Base-by-base conservation (phyloP, 805 yeast genomes). In the Alloascoidea hylecoeti region DNA sequence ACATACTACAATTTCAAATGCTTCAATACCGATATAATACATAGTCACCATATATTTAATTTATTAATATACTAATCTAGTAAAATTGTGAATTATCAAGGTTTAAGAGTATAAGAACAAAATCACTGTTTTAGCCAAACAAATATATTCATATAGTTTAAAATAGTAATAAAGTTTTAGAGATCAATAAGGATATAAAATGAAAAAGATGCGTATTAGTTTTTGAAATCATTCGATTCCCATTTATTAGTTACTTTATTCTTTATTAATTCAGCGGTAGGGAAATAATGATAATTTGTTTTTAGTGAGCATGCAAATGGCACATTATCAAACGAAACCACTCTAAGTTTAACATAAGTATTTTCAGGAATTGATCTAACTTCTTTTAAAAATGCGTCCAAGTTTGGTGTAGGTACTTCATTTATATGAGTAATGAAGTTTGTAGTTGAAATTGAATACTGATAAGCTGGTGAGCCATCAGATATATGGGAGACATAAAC, bases 381-480 rank as follows among this genome's bases (percentile, higher is more conserved):
- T 36, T 71, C 78, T 16, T 61, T 57, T 43, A 81, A 59, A 49
- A 88, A 86, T 3, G 75, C 64, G 18, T 73, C 78, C 40, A 88
- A 55, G 34, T 76, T 81, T 5, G 75, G 74, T 0, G 94, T 83
- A 36, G 78, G 74, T 14, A 59, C 50, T 39, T 83, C 95, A 53
- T 86, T 83, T 35, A 86, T 84, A 53, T 85, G 95, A 1, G 96
- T 86, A 41, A 86, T 80, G 62, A 85, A 86, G 49, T 80, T 78
- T 2, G 94, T 81, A 2, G 83, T 69, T 15, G 77, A 72, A 41
- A 88, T 69, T 12, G 82, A 82, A 53, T 81, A 85, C 51, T 81
- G 88, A 40, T 75, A 68, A 14, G 92, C 92, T 4, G 96, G 96
- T 0, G 95, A 83, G 4, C 95, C 95, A 28, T 73, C 68, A 34